phyloP scores from a whole-genome alignment of 2,329 filamentous ascomycete genomes.

The Lachnum nothofagi region DNA sequence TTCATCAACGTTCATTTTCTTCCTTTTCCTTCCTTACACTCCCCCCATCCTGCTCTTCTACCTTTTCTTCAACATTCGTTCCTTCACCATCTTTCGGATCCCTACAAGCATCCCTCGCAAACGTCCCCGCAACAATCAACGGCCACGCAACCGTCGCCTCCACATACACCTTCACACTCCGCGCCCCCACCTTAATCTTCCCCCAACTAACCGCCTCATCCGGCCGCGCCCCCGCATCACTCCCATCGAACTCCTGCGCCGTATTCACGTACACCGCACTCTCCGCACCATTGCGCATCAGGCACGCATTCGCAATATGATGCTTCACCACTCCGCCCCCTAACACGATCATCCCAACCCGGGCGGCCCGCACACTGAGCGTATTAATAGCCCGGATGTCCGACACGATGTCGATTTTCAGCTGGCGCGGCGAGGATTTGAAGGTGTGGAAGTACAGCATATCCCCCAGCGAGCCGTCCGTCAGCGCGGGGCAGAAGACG shows the following conservation, averaged over 20 bases:
- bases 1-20: too few relatives aligned
- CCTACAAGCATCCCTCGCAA: too few relatives aligned
- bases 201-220: slow-evolving; percentile 98
- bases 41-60: too few relatives aligned
- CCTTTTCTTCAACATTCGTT: too few relatives aligned
- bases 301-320: slow-evolving; percentile 93
- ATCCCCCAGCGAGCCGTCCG: slow-evolving; percentile 89
- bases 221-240: slow-evolving; percentile 87
- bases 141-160: too few relatives aligned
- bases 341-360: slow-evolving; percentile 90
- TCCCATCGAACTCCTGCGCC: slow-evolving; percentile 94
- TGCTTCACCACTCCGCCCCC: slow-evolving; percentile 96
- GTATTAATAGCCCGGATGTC: slow-evolving; percentile 93
- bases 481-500: slow-evolving; percentile 92
- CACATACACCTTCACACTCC: slow-evolving; percentile 76
- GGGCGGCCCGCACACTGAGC: slow-evolving; percentile 78
- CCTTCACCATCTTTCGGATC: too few relatives aligned
- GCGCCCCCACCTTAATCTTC: slow-evolving; percentile 86
- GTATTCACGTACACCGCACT: slow-evolving; percentile 98
- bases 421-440: slow-evolving; percentile 73
- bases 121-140: too few relatives aligned
- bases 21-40: too few relatives aligned
- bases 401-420: slow-evolving; percentile 86
- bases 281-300: slow-evolving; percentile 97
- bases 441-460: slow-evolving; percentile 99